phyloP scores from a whole-genome alignment of 352 stramenopile genomes.

The Phytopythium cucurbitacearum region DNA sequence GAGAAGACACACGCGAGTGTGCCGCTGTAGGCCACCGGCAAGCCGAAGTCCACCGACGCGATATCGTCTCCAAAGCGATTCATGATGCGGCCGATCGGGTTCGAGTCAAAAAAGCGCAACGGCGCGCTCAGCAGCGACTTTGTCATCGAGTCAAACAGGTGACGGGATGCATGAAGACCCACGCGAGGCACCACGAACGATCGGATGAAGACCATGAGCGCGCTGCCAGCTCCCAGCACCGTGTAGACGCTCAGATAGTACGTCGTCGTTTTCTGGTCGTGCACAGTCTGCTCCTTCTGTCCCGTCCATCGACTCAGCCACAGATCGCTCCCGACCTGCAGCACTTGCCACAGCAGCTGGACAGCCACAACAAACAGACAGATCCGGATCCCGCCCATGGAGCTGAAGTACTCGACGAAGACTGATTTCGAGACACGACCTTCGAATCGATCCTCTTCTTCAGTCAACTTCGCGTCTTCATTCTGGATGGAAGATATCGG shows the following conservation, averaged over 20 bases:
- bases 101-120: constrained; percentile 83
- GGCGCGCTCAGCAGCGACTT: constrained; percentile 87
- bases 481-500: too few relatives aligned
- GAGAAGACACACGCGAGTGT: constrained; percentile 58
- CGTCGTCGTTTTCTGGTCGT: constrained; percentile 37
- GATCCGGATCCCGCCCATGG: too few relatives aligned
- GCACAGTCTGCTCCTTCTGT: constrained; percentile 7
- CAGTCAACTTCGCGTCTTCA: too few relatives aligned
- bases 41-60: constrained; percentile 71
- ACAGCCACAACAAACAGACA: too few relatives aligned
- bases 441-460: too few relatives aligned
- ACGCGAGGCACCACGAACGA: constrained; percentile 54
- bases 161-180: constrained; percentile 46
- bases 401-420: too few relatives aligned
- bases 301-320: constrained; percentile 44
- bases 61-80: constrained; percentile 79
- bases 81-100: constrained; percentile 67
- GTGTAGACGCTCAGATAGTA: constrained; percentile 87
- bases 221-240: constrained; percentile 51
- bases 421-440: too few relatives aligned
- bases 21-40: constrained; percentile 58
- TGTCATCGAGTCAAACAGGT: constrained; percentile 67
- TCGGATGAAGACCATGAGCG: constrained; percentile 59
- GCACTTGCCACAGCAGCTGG: too few relatives aligned
- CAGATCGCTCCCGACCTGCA: neutral